Evolutionary conservation across 73 alveolate species (phyloP).

Genomic region (Tetrahymena malaccensis): DNA sequence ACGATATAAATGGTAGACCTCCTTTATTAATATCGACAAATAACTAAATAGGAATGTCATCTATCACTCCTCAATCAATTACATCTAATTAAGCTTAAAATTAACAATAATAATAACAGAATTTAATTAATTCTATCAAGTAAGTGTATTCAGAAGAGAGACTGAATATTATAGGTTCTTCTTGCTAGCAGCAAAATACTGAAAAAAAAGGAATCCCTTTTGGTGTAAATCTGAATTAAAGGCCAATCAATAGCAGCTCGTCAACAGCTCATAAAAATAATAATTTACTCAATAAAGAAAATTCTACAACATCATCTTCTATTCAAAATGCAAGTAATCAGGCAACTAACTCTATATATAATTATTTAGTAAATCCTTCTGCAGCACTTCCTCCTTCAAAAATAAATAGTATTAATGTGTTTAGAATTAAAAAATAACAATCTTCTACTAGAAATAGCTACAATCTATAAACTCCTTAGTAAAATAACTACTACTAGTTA

Average conservation of each 20-base stretch:
- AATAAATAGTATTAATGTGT: background rate
- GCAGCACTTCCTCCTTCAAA: background rate
- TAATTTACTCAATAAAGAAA: background rate
- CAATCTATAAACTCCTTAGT: background rate
- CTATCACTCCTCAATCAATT: background rate
- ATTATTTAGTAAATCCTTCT: background rate
- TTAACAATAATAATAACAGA: background rate
- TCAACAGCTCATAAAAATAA: background rate
- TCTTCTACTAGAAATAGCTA: background rate
- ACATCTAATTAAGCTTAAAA: background rate
- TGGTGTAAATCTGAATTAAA: background rate
- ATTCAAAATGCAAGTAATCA: background rate
- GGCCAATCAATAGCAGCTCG: background rate
- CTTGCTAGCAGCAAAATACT: background rate
- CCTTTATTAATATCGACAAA: background rate
- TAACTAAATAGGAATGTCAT: background rate
- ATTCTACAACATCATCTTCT: background rate
- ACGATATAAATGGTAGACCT: background rate
- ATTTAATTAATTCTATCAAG: background rate
- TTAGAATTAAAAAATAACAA: background rate
- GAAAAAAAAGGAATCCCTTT: background rate
- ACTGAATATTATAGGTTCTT: background rate
- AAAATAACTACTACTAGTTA: background rate
- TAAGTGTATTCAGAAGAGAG: background rate
- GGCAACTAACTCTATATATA: background rate